Evolutionary conservation across 1,284 basidiomycete species (phyloP), one percentile per base, ranked within the genome.

Genomic region (Agroathelia rolfsii): DNA sequence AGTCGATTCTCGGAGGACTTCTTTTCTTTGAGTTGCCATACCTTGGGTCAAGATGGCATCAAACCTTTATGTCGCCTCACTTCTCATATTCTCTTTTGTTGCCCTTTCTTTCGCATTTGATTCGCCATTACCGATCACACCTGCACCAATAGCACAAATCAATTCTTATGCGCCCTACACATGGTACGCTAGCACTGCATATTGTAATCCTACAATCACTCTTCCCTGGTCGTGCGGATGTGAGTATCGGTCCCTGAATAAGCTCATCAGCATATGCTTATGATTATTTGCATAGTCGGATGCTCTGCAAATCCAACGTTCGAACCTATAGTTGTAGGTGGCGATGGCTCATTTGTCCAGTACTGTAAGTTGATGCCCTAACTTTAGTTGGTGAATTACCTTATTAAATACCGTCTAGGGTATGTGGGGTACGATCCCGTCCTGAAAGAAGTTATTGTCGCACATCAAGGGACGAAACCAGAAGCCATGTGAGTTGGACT

Each of bases 151-250:
- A n/a, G n/a, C n/a, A n/a, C n/a, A n/a, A n/a, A n/a, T n/a, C n/a
- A n/a, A n/a, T n/a, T n/a, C n/a, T 49, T 43, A 41, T 61, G 54
- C 37, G 59, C n/a, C n/a, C n/a, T n/a, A n/a, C n/a, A n/a, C n/a
- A n/a, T n/a, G n/a, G n/a, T n/a, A n/a, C n/a, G n/a, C 58, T 5
- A 53, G 52, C 28, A 45, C 59, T 0, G 59, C 47, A 6, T 59
- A 59, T 41, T 63, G 61, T 42, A 3, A 43, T 11, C 49, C 56
- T 2, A 43, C 46, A 2, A 34, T 39, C 16, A 60, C 57, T 8
- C 32, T 47, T 12, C 40, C 41, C 6, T 63, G 61, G 61, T 40
- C 34, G 13, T 63, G 61, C 38, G 41, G 44, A 32, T 33, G 36
- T 28, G 12, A 10, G 25, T 13, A 21, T n/a, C n/a, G n/a, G n/a